Evolutionary conservation across 345 rosid species (phyloP), one percentile per base, ranked within the genome.

Genomic region (Melastoma malabathricum): DNA sequence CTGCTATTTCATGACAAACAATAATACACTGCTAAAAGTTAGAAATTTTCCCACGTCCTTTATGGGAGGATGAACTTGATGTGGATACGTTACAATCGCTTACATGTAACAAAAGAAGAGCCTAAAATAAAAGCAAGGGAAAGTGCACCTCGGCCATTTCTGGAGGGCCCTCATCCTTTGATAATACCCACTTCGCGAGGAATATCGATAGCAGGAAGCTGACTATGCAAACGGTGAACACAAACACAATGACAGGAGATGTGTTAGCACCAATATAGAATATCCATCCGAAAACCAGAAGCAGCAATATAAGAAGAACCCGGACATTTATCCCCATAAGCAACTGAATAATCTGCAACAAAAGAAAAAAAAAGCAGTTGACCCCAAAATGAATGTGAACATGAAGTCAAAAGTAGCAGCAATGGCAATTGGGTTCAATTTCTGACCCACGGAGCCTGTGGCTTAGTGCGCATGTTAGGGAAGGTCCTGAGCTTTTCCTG

Each of bases 151-250:
- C 76, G 59, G 43, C 72, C 98, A 92, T 92, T 79, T 92, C 96
- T 18, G 93, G 84, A 70, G 98, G 98, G 9, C 98, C 98, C 75
- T 87, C 98, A 64, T 92, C 98, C 82, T 92, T 92, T 10, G 96
- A 67, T 52, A 92, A 81, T 15, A 92, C 98, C 98, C 98, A 92
- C 72, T 84, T 84, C 51, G 93, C 60, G 51, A 92, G 89, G 79
- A 82, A 84, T 43, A 75, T 18, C 9, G 98, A 68, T 45, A 84
- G 68, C 54, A 87, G 68, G 76, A 92, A 87, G 71, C 95, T 77
- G 71, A 77, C 2, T 48, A 84, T 81, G 76, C 98, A 92, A 59
- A 92, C 66, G 17, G 82, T 52, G 74, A 87, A 80, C 75, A 92
- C 96, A 60, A 92, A 92, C 57, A 92, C 85, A 46, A 92, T 84